A percentile compares a stretch with the other conserved stretches of the same genome.
Conservation (phyloP, 768 basidiomycete genomes). For the Lactarius evosmus region DNA sequence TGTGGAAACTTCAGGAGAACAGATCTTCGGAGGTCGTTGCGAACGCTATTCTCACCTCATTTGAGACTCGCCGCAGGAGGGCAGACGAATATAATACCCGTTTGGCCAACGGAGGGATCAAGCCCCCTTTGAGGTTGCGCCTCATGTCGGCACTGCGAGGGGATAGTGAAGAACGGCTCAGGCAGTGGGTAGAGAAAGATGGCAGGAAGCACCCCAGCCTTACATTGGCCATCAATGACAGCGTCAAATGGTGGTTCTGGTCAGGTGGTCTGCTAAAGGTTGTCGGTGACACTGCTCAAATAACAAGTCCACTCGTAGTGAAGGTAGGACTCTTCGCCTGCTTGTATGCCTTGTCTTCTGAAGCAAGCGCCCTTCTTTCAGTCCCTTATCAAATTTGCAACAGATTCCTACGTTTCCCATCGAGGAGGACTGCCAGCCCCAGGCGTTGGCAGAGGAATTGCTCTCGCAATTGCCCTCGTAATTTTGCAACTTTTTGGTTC, state of each 20-base stretch:
- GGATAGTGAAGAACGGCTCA: conserved; percentile 52
- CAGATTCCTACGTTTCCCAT: conserved; percentile 50
- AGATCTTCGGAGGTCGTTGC: conserved; percentile 61
- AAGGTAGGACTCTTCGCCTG: conserved; percentile 49
- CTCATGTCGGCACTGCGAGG: conserved; percentile 62
- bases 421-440: conserved; percentile 36
- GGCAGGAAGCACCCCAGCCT: conserved; percentile 66
- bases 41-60: conserved; percentile 59
- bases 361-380: conserved; percentile 28
- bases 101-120: conserved; percentile 61
- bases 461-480: conserved; percentile 68
- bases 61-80: conserved; percentile 50
- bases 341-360: not conserved
- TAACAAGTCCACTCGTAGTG: conserved; percentile 73
- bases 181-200: conserved; percentile 57
- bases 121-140: conserved; percentile 46
- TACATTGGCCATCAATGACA: conserved; percentile 68
- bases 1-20: conserved; percentile 71
- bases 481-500: conserved; percentile 64
- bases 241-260: conserved; percentile 79
- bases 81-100: conserved; percentile 70
- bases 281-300: conserved; percentile 67
- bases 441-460: conserved; percentile 57
- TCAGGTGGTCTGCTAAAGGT: conserved; percentile 54
- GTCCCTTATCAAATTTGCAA: conserved; percentile 70